These are phyloP conservation scores for Mercurialis annua DNA, from an alignment of 345 rosid species.

Conservation along the genomic window DNA sequence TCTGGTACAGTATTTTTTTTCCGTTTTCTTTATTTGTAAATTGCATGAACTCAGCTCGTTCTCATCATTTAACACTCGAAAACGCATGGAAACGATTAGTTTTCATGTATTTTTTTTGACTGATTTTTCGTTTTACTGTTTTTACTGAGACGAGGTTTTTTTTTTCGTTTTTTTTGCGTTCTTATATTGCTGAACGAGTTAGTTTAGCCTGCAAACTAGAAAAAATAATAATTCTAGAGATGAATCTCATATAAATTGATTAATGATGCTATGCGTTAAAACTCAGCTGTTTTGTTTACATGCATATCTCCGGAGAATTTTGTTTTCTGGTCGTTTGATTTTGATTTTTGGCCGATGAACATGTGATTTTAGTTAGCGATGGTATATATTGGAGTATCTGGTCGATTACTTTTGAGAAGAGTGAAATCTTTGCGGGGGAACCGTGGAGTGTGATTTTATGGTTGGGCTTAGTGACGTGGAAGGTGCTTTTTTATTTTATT, in stretches of 20 bases:
- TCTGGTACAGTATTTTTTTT: slow-evolving; percentile 43
- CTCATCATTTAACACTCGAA: too few relatives aligned
- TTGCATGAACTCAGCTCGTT: too few relatives aligned
- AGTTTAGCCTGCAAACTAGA: too few relatives aligned
- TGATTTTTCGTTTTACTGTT: neutral
- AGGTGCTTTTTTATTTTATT: neutral
- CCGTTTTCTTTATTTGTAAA: neutral
- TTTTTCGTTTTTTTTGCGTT: neutral
- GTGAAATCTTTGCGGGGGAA: neutral
- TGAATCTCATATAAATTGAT: too few relatives aligned
- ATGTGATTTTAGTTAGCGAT: neutral
- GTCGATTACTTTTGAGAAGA: neutral
- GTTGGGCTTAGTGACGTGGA: neutral
- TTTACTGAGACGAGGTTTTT: neutral
- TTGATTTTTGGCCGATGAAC: too few relatives aligned
- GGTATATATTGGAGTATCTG: neutral
- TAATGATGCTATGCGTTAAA: too few relatives aligned
- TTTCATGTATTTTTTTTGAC: neutral
- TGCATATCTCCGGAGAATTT: too few relatives aligned
- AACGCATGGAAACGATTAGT: too few relatives aligned
- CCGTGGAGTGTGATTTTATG: neutral
- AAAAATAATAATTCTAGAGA: too few relatives aligned
- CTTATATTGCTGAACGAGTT: neutral
- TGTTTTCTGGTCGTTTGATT: too few relatives aligned
- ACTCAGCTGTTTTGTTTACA: too few relatives aligned